Base-by-base conservation (phyloP, 2,329 filamentous ascomycete genomes). In the Ophiostoma himal-ulmi region DNA sequence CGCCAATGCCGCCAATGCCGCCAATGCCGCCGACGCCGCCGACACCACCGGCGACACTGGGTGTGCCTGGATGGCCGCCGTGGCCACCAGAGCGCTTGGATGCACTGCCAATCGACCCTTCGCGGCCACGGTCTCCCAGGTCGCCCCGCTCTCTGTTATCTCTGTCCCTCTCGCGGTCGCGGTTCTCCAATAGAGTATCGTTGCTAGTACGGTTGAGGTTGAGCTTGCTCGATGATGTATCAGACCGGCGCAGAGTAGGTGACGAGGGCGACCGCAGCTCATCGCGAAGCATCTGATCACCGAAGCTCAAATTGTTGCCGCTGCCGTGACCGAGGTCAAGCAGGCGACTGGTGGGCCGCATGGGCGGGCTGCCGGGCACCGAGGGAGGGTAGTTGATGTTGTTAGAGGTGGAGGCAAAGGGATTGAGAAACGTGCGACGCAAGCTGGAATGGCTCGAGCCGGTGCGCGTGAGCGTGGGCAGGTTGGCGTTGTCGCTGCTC, bases 221-320 rank as follows among this genome's bases (percentile, higher is more conserved):
- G 37, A 34, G 41, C 66, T 69, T 69, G 67, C 67, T 69, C 5
- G 67, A 34, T 36, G 70, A 67, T 3, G 70, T 69, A 10, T 71
- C 67, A 20, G 67, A 39, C 5, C 70, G 67, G 67, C 62, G 67
- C 22, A 69, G 41, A 2, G 66, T 48, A 7, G 69, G 69, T 7
- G 71, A 69, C 3, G 71, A 41, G 0, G 71, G 66, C 20, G 69
- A 48, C 14, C 73, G 71, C 26, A 91, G 80, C 68, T 92, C 88
- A 73, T 90, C 88, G 10, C 89, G 83, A 70, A 92, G 85, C 85
- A 93, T 89, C 73, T 90, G 83, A 79, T 90, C 88, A n/a, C 86
- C 86, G 75, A 89, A 88, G 72, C 82, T 86, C 78, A 89, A 82
- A 34, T 86, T 83, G 73, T 81, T 85, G 80, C 41, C 48, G 22